Base-by-base conservation (phyloP, 1,284 basidiomycete genomes). In the Neolentinus lepideus region DNA sequence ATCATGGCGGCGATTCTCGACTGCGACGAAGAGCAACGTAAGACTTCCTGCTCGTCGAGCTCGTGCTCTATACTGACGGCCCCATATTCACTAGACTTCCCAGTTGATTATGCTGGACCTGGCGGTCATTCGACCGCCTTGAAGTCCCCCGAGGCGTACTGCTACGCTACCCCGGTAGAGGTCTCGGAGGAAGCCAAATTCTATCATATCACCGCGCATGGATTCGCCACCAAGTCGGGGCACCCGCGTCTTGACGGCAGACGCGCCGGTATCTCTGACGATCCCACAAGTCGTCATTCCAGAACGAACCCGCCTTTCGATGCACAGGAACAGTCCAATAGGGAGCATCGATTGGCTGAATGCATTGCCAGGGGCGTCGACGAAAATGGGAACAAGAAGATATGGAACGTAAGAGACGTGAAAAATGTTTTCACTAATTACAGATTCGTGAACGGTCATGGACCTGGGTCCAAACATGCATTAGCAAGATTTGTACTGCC, bases 341-440 rank as follows among this genome's bases (percentile, higher is more conserved):
- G 19, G 38, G 38, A 43, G 38, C 16, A 16, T 16, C 6, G 19
- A 3, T 8, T 43, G 4, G 16, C 38, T 43, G 16, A 21, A 43
- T 43, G 38, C n/a, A 43, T 43, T n/a, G 38, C 38, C 12, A 43
- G n/a, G 19, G 38, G 38, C 8, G 38, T 35, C 4, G 38, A 43
- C 16, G 38, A 43, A 16, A 6, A 43, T 21, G 38, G 38, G 6
- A 43, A 43, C 38, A 73, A 54, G 63, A 69, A 55, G 71, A 70
- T 51, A 67, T 61, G 36, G 67, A 69, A 35, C 59, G 69, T 8
- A 62, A 67, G 71, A 27, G 72, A 87, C 57, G 75, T 74, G 14
- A 79, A 79, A 48, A 84, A 87, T 11, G 85, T 85, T 52, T 43
- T 43, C n/a, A 60, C 62, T 1, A 65, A 72, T 16, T 67, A 68